Evolutionary conservation across 1,284 basidiomycete genomes (phyloP).

Genomic region (Rhodotorula sp.): DNA sequence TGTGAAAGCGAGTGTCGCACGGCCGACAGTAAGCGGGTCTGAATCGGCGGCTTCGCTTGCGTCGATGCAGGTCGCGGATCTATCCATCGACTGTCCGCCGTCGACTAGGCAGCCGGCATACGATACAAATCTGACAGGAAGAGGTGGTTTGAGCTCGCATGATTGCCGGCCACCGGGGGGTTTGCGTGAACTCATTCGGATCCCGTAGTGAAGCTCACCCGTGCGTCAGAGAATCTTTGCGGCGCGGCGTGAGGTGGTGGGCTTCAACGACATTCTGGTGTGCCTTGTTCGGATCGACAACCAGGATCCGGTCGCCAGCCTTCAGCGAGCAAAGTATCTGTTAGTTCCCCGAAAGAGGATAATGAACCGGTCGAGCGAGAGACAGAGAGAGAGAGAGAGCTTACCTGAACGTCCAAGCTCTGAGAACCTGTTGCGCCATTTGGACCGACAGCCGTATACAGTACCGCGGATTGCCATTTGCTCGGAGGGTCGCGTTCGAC

Average conservation of each 20-base stretch:
- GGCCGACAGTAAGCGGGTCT: neutral
- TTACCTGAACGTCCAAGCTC: no score
- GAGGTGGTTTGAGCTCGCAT: no score
- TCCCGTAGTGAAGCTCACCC: neutral
- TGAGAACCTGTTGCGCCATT: no score
- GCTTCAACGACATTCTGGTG: neutral
- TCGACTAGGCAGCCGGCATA: neutral
- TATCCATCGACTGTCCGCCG: neutral
- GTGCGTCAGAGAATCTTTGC: neutral
- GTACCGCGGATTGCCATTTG: no score
- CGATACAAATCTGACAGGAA: no score
- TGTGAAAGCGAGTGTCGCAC: no score
- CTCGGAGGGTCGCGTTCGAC: no score
- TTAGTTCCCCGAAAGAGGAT: neutral
- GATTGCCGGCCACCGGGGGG: no score
- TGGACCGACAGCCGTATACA: no score
- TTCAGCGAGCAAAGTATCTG: neutral
- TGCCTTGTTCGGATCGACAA: neutral
- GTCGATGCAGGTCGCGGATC: neutral
- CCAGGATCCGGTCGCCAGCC: neutral
- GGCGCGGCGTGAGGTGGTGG: neutral
- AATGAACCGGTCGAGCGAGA: neutral
- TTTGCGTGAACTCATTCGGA: neutral
- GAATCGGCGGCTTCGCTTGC: neutral
- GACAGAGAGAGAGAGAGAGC: no score